Conservation (phyloP, 768 basidiomycete genomes). For the Galerina sulciceps region DNA sequence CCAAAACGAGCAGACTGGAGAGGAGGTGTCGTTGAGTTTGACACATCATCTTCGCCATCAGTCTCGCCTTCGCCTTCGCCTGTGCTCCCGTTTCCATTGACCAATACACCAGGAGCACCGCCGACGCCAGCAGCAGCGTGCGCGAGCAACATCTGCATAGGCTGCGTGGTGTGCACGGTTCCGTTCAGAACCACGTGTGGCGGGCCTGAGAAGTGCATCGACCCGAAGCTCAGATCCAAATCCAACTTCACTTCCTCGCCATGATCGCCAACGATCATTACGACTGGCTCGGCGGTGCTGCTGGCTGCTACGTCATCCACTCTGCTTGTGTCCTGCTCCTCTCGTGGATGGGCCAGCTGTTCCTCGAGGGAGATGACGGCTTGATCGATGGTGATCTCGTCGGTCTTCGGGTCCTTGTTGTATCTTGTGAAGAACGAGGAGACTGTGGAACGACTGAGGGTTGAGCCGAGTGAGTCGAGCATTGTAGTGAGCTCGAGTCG, state of each 20-base stretch:
- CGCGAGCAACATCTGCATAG: slow-evolving; percentile 48
- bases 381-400: slow-evolving; percentile 79
- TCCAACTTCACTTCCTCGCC: too few relatives aligned
- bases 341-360: slow-evolving; percentile 73
- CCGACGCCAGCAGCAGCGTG: too few relatives aligned
- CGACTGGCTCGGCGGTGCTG: too few relatives aligned
- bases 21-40: slow-evolving; percentile 11
- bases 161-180: slow-evolving; percentile 44
- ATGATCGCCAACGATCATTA: too few relatives aligned
- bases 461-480: slow-evolving; percentile 97
- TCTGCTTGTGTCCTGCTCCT: slow-evolving; percentile 67
- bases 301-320: slow-evolving; percentile 47
- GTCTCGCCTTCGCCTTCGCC: too few relatives aligned
- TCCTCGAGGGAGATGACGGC: slow-evolving; percentile 84
- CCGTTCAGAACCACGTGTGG: slow-evolving; percentile 28
- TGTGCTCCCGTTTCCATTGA: too few relatives aligned
- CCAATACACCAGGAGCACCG: not conserved
- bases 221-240: not conserved
- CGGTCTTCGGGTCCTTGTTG: slow-evolving; percentile 64
- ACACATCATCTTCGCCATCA: not conserved
- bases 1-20: slow-evolving; percentile 5
- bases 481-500: slow-evolving; percentile 90
- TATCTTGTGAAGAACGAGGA: slow-evolving; percentile 79
- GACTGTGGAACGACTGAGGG: slow-evolving; percentile 78
- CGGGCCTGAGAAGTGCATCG: slow-evolving; percentile 63